Base-by-base conservation (phyloP, 345 rosid genomes). In the Cardiospermum halicacabum region DNA sequence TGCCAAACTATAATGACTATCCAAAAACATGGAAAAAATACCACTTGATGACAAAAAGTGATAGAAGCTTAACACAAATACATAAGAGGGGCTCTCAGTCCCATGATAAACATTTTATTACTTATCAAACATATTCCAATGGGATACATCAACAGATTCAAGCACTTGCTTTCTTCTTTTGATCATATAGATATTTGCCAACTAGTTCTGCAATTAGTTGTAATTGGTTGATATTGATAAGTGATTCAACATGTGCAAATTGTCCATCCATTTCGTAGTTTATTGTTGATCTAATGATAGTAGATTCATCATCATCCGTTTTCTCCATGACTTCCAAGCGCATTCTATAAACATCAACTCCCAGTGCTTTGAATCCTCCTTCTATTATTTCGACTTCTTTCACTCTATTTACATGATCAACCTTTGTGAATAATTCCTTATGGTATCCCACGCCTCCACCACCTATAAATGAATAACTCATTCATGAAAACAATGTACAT, bases 241-340 rank as follows among this genome's bases (percentile, higher is more conserved):
- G 56, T 30, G 78, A 39, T 34, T 47, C 75, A 1, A 66, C 34
- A 4, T 74, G 60, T 0, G 68, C 30, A 45, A 74, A 63, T 3
- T 68, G 10, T 18, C 77, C 79, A 45, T 80, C 79, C 2, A 64
- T 3, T 63, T 80, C 84, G 19, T 74, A 80, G 34, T 66, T 67
- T 0, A 77, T 8, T 0, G 74, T 45, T 21, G 79, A 74, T 60
- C 54, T 63, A 2, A 79, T 37, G 18, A 70, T 48, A 7, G 42
- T 22, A 27, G 83, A 70, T 43, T 67, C 63, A 0, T 47, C 64
- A 64, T 67, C 72, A 74, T 80, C 80, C 15, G n/a, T n/a, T n/a
- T n/a, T n/a, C n/a, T n/a, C n/a, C n/a, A 67, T n/a, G 22, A 77
- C 70, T 50, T 80, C 84, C 37, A 72, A 34, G 2, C 74, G 69